Base-by-base conservation (phyloP, 1,139 yeast species). In the Yamadazyma buinensis region DNA sequence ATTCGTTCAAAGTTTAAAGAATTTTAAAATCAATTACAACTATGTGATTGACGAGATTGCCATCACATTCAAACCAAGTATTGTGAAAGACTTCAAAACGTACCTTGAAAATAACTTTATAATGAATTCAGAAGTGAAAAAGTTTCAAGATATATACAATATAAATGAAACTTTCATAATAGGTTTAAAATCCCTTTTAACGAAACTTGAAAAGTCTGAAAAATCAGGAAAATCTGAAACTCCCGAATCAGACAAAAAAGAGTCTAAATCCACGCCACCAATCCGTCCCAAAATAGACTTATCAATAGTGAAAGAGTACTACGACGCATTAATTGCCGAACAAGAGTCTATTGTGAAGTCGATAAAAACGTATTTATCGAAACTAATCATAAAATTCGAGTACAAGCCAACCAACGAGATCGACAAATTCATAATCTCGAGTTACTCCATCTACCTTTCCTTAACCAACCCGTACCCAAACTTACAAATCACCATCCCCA, bases 351-450 rank as follows among this genome's bases (percentile, higher is more conserved):
- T 59, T 23, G 50, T 52, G 26, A 26, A 23, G 1, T 12, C 30
- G 11, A 42, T 61, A 4, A 32, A 44, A 10, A 35, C 32, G 5
- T 50, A 51, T 33, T 36, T 61, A 22, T 42, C 50, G 26, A 40
- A 41, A 17, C 31, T 56, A 3, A 39, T 61, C 2, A 27, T 39
- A 5, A 15, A 28, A 1, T 32, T 28, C 10, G 29, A 33, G 6
- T 35, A 29, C 15, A 37, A 35, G 7, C 35, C 31, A 1, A 25
- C 26, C 1, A 42, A 46, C 22, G 57, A 53, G 2, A 40, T 51
- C 23, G 70, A 63, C 37, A 55, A 59, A 43, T 63, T 50, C 35
- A 36, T 58, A 18, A 39, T 60, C 7, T 47, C 59, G 11, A 52
- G 51, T 23, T 55, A 48, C 38, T 12, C 6, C 15, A 15, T 8